These are phyloP conservation scores for Vigna hirtella DNA, from an alignment of 306 rosid species.

Conservation along the genomic window DNA sequence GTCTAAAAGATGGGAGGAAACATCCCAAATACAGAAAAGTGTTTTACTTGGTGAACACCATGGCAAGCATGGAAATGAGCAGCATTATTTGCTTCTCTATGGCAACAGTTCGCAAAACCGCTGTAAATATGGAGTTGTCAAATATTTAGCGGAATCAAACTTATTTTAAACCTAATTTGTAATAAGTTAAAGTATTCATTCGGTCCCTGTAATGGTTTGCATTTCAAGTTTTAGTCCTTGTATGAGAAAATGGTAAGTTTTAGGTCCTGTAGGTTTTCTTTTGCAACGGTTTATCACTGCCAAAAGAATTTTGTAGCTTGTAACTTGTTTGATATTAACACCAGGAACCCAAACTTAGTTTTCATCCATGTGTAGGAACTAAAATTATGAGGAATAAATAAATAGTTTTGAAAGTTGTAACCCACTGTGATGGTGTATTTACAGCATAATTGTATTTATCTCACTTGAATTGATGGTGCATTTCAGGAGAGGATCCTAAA, in stretches of 20 bases:
- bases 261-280: not conserved
- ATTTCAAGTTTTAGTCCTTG: not conserved
- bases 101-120: not conserved
- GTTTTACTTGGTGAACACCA: no score
- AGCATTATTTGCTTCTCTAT: no score
- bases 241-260: not conserved
- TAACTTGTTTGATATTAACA: not conserved
- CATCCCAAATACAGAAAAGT: no score
- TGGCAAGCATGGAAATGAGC: no score
- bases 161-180: not conserved
- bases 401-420: not conserved
- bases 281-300: not conserved
- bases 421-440: not conserved
- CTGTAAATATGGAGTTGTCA: not conserved
- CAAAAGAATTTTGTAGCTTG: not conserved
- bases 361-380: not conserved
- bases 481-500: not conserved
- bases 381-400: not conserved
- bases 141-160: not conserved
- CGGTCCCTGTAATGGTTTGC: not conserved
- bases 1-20: no score
- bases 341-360: not conserved
- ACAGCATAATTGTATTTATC: conserved; percentile 10
- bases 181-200: not conserved
- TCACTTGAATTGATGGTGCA: conserved; percentile 19